Percentiles rank a stretch among this genome's conserved stretches.
Conservation (phyloP, 169 alveolate species). For the Eimeria tenella region DNA sequence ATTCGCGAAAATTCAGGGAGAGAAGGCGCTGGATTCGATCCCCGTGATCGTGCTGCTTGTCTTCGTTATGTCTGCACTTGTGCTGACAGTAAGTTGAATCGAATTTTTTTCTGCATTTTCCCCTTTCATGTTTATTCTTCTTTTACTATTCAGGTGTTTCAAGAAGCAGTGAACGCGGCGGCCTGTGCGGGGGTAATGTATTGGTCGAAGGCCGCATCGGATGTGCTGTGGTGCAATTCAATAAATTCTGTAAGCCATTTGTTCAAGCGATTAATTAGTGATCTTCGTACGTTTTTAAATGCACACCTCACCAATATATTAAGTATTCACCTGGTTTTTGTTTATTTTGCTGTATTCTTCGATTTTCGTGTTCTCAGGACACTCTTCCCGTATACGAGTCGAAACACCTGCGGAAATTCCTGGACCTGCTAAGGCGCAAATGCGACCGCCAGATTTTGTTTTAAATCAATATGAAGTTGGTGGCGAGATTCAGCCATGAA, state of each 20-base stretch:
- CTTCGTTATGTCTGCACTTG: slow-evolving; percentile 20
- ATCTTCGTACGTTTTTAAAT: no score
- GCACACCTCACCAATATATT: not conserved
- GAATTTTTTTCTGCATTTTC: no score
- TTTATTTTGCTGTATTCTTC: not conserved
- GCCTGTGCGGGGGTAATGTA: slow-evolving; percentile 41
- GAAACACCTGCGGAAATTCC: slow-evolving; percentile 33
- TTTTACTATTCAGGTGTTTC: slow-evolving; percentile 5
- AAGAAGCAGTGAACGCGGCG: slow-evolving; percentile 61
- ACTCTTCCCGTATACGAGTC: slow-evolving; percentile 55
- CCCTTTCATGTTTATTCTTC: not conserved
- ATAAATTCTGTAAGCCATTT: slow-evolving; percentile 55
- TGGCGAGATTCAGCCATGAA: slow-evolving; percentile 34
- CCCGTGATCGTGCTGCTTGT: not conserved
- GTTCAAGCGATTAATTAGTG: not conserved
- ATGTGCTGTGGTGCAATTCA: slow-evolving; percentile 36
- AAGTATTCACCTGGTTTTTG: not conserved
- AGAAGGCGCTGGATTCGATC: slow-evolving; percentile 31
- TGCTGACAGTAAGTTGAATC: slow-evolving; percentile 12
- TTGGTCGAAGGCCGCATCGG: slow-evolving; percentile 66
- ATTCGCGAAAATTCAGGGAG: not conserved
- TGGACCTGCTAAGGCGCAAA: slow-evolving; percentile 22
- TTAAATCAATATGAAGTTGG: not conserved
- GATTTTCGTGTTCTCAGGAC: not conserved
- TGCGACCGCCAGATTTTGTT: slow-evolving; percentile 36